Base-by-base conservation (phyloP, 495 filamentous ascomycete genomes). In the Pyronema omphalodes region DNA sequence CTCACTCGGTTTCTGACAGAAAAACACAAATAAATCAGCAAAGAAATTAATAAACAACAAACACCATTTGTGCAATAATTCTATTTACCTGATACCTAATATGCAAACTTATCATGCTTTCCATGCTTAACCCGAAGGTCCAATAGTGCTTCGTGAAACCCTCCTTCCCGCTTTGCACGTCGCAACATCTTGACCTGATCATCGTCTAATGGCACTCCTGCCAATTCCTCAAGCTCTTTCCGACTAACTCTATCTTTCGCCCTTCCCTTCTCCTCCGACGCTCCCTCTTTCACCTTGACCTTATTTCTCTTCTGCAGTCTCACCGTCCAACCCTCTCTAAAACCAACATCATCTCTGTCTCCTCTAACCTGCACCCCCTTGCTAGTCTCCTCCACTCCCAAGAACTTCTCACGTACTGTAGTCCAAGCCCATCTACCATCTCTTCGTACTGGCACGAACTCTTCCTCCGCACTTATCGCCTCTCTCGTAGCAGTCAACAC, bases 71-170 rank as follows among this genome's bases (percentile, higher is more conserved):
- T 29, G 23, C 23, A 29, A 29, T 29, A 29, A 29, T 29, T 29
- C 23, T 5, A 29, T 29, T 2, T 29, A 29, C 23, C 23, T 5
- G 5, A 29, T 29, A 5, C 23, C n/a, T 44, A 66, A 52, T 66
- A 79, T 57, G 80, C 80, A 72, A 77, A 98, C 67, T 98, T 98
- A 70, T 98, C 91, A 71, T 98, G 91, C 70, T 94, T 95, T 53
- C 79, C 83, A 56, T 57, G 53, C 68, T 91, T 94, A 9, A 94
- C 85, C 67, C 86, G 88, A 33, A 96, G 73, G 73, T 94, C 81
- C 53, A 98, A 68, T 57, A 95, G 66, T 51, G 76, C 76, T 68
- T 98, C 93, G 69, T 96, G 83, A 65, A 88, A 98, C 67, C 89
- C 78, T 0, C 91, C 86, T 65, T 94, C 86, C 66, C 78, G 72